These are phyloP conservation scores for Picea glauca DNA, from an alignment of 75 land plant species.

Conservation along the genomic window DNA sequence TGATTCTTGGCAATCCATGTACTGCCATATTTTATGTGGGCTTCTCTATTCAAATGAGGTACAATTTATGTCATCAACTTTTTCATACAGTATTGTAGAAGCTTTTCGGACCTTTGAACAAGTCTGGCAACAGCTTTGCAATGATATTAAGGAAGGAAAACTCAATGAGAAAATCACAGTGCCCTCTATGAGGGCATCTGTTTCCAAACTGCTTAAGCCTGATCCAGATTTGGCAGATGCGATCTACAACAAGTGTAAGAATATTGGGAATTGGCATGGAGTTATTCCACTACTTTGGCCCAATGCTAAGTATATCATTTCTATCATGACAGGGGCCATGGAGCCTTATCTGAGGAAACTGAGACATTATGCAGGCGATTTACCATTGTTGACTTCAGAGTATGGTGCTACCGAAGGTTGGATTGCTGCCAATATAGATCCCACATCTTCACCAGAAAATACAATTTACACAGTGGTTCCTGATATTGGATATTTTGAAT, in stretches of 20 bases:
- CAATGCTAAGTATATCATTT: slow-evolving; percentile 52
- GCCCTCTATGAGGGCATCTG: slow-evolving; percentile 31
- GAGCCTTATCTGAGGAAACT: slow-evolving; percentile 42
- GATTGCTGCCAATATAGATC: slow-evolving; percentile 56
- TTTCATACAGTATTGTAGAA: slow-evolving; percentile 56
- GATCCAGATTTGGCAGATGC: slow-evolving; percentile 30
- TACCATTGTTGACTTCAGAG: slow-evolving; percentile 54
- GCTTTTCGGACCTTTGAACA: slow-evolving; percentile 48
- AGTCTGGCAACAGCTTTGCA: slow-evolving; percentile 46
- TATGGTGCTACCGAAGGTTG: slow-evolving; percentile 73
- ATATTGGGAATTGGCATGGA: slow-evolving; percentile 36
- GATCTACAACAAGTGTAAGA: slow-evolving; percentile 25
- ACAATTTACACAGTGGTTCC: slow-evolving; percentile 55
- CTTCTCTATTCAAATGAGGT: slow-evolving; percentile 35
- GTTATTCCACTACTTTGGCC: slow-evolving; percentile 56
- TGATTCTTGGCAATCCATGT: slow-evolving; percentile 45
- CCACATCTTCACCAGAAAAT: slow-evolving; percentile 35
- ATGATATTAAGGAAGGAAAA: slow-evolving; percentile 34
- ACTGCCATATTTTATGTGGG: slow-evolving; percentile 66
- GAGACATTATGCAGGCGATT: slow-evolving; percentile 53
- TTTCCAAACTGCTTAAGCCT: slow-evolving; percentile 24
- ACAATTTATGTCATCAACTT: slow-evolving; percentile 49
- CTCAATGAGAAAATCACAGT: slow-evolving; percentile 28
- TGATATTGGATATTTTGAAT: slow-evolving; percentile 62
- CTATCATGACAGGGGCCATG: slow-evolving; percentile 73